These are phyloP conservation scores for Fusarium praegraminearum DNA, from an alignment of 2,329 filamentous ascomycete genomes.

Conservation along the genomic window DNA sequence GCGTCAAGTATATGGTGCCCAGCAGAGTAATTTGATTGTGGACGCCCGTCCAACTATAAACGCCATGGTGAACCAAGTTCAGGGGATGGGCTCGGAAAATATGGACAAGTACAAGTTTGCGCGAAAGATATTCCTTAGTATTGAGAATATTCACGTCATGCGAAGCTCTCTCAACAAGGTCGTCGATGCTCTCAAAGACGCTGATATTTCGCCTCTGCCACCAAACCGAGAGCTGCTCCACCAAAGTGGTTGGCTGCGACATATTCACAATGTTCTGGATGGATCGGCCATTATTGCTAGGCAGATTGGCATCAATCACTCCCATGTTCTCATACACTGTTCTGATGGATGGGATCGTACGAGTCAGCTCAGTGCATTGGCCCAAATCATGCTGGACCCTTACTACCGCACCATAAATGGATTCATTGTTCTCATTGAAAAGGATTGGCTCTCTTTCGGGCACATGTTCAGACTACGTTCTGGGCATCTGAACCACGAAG, in stretches of 20 bases:
- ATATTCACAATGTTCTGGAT: constrained; percentile 85
- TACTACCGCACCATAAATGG: constrained; percentile 95
- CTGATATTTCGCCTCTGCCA: constrained; percentile 84
- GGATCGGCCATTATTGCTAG: constrained; percentile 86
- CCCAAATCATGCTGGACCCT: constrained; percentile 93
- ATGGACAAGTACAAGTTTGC: constrained; percentile 97
- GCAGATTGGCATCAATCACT: constrained; percentile 91
- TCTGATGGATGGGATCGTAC: constrained; percentile 99
- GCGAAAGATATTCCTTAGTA: constrained; percentile 90
- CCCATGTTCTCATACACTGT: constrained; percentile 95
- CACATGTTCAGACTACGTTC: constrained; percentile 97
- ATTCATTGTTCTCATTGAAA: constrained; percentile 94
- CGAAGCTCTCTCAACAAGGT: constrained; percentile 88
- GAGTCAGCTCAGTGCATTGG: constrained; percentile 90
- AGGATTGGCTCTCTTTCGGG: constrained; percentile 97
- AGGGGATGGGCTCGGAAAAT: constrained; percentile 94
- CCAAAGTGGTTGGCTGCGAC: constrained; percentile 91
- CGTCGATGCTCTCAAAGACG: constrained; percentile 90
- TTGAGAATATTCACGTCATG: constrained; percentile 99
- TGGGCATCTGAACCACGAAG: constrained; percentile 87
- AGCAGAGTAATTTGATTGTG: constrained; percentile 93
- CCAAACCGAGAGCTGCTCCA: constrained; percentile 84
- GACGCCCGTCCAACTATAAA: constrained; percentile 96
- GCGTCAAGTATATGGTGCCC: constrained; percentile 84
- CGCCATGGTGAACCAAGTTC: constrained; percentile 91